Percentiles rank a stretch among this genome's conserved stretches.
Evolutionary conservation across 2,329 filamentous ascomycete genomes (phyloP).

Genomic region (Stagonosporopsis cucurbitacearum): DNA sequence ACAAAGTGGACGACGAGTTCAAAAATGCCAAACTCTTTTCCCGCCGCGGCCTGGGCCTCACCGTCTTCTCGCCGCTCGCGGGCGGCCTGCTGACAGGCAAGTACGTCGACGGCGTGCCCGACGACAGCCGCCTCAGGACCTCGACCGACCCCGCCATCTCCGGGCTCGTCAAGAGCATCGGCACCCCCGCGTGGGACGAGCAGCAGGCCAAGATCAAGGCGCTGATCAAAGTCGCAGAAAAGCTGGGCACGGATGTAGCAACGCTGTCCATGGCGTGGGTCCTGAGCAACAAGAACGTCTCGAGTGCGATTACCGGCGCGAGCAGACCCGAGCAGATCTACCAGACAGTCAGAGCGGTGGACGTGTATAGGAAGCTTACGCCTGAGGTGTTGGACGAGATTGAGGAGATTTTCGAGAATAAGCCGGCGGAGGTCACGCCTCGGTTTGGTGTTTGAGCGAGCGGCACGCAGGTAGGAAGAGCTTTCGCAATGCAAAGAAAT

Average conservation of each 20-base stretch:
- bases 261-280: slow-evolving; percentile 48
- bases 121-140: slow-evolving; percentile 63
- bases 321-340: slow-evolving; percentile 40
- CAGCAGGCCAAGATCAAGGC: slow-evolving; percentile 64
- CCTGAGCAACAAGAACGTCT: slow-evolving; percentile 41
- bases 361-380: slow-evolving; percentile 53
- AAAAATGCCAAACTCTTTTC: slow-evolving; percentile 59
- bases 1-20: slow-evolving; percentile 66
- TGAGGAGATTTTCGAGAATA: slow-evolving; percentile 43
- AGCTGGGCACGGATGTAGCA: slow-evolving; percentile 64
- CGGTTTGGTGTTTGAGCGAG: slow-evolving; percentile 28
- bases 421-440: slow-evolving; percentile 34
- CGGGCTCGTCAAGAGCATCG: slow-evolving; percentile 47
- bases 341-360: slow-evolving; percentile 53
- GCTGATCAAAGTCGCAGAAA: slow-evolving; percentile 63
- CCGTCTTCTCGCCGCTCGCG: slow-evolving; percentile 62
- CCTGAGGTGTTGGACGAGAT: slow-evolving; percentile 54
- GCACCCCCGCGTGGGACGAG: slow-evolving; percentile 60
- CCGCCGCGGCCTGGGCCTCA: slow-evolving; percentile 61
- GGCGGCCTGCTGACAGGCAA: slow-evolving; percentile 66
- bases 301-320: slow-evolving; percentile 40
- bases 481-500: too few species aligned
- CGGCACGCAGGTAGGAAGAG: too few species aligned
- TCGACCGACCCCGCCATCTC: slow-evolving; percentile 64
- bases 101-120: slow-evolving; percentile 66